Evolutionary conservation across 1,284 basidiomycete genomes (phyloP).

Genomic region (Marasmius tenuissimus): DNA sequence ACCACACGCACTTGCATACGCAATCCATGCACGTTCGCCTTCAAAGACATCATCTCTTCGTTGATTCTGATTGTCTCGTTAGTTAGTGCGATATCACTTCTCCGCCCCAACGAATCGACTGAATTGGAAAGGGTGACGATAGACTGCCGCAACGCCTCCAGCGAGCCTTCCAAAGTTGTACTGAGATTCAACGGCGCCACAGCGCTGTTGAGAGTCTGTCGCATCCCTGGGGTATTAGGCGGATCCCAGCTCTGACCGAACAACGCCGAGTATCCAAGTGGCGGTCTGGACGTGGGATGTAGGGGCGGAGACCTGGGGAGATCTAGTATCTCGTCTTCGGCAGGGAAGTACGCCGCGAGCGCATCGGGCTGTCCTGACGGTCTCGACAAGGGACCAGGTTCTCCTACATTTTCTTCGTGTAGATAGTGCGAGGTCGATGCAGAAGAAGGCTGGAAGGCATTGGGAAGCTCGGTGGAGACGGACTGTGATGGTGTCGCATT

Average conservation of each 20-base stretch:
- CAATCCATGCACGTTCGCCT: slow-evolving; percentile 74
- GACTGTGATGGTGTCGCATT: background rate
- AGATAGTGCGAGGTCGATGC: slow-evolving; percentile 17
- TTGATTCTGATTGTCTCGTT: slow-evolving; percentile 73
- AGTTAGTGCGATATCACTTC: slow-evolving; percentile 64
- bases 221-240: slow-evolving; percentile 21
- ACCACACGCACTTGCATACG: slow-evolving; percentile 67
- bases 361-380: slow-evolving; percentile 8
- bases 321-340: background rate
- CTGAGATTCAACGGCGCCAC: slow-evolving; percentile 62
- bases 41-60: slow-evolving; percentile 75
- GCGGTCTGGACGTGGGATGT: background rate
- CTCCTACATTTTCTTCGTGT: background rate
- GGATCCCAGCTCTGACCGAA: slow-evolving; percentile 11
- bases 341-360: background rate
- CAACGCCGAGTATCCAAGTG: background rate
- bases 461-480: slow-evolving; percentile 18
- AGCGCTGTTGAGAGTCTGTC: slow-evolving; percentile 11
- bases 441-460: slow-evolving; percentile 20
- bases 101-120: slow-evolving; percentile 63
- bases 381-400: slow-evolving; percentile 16
- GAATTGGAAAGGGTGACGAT: slow-evolving; percentile 57
- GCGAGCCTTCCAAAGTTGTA: slow-evolving; percentile 58
- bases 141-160: slow-evolving; percentile 60
- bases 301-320: background rate